These are phyloP conservation scores for Myxozyma lipomycoides DNA, from an alignment of 805 yeast genomes.

Conservation along the genomic window DNA sequence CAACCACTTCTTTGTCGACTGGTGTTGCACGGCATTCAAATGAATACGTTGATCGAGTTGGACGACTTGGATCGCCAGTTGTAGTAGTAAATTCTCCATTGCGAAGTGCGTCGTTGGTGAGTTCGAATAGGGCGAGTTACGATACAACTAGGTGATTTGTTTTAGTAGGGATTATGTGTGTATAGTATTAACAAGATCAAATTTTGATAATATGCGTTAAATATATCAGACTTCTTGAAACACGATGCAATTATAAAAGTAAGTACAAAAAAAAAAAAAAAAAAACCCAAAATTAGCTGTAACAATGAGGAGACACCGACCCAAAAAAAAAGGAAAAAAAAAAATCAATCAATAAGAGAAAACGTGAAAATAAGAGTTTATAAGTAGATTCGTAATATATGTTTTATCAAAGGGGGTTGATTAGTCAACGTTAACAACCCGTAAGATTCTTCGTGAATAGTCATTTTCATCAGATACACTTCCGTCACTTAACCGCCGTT, in stretches of 20 bases:
- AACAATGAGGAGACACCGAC: neutral
- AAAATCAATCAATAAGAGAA: neutral
- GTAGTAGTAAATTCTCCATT: no score
- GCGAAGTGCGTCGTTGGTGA: neutral
- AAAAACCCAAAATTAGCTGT: neutral
- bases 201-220: no score
- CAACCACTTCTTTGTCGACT: neutral
- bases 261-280: neutral
- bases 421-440: constrained; percentile 81
- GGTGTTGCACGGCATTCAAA: neutral
- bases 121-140: neutral
- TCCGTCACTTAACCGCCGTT: constrained; percentile 76
- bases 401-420: neutral
- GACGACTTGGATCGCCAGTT: no score
- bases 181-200: no score
- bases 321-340: neutral
- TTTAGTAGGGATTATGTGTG: no score
- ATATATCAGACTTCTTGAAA: no score
- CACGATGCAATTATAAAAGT: no score
- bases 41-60: neutral
- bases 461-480: constrained; percentile 83
- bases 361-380: neutral
- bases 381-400: no score
- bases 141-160: no score
- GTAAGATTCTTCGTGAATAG: constrained; percentile 71